Conservation (phyloP, 1,139 yeast genomes). For the Kodamaea suecica region DNA sequence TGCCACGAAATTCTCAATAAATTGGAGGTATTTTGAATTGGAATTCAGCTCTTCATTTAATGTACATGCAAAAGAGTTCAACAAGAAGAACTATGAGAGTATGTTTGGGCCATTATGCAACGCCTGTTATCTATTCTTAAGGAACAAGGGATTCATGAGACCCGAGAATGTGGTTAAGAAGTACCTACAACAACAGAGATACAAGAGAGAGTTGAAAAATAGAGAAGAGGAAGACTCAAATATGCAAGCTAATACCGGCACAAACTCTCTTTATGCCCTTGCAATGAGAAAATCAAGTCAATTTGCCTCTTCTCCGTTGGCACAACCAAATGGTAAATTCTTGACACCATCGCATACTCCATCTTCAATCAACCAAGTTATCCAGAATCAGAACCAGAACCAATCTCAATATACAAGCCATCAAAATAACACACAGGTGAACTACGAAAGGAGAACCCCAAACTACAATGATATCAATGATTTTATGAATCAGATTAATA, state of each 20-base stretch:
- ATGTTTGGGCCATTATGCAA: slow-evolving; percentile 53
- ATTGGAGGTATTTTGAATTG: slow-evolving; percentile 49
- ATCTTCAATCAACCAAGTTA: slow-evolving; percentile 29
- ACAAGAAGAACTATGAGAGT: slow-evolving; percentile 43
- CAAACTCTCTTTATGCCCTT: slow-evolving; percentile 16
- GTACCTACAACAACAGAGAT: slow-evolving; percentile 46
- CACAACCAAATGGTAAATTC: slow-evolving; percentile 27
- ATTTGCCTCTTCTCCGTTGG: slow-evolving; percentile 25
- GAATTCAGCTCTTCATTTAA: slow-evolving; percentile 29
- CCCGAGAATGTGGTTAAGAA: slow-evolving; percentile 49
- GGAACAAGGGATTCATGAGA: slow-evolving; percentile 51
- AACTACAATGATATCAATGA: slow-evolving; percentile 46
- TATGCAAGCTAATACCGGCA: slow-evolving; percentile 4
- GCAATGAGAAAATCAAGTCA: slow-evolving; percentile 21
- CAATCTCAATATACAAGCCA: slow-evolving; percentile 4
- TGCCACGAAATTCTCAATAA: slow-evolving; percentile 37
- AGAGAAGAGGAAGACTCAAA: slow-evolving; percentile 20
- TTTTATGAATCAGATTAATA: slow-evolving; percentile 46
- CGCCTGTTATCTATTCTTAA: slow-evolving; percentile 47
- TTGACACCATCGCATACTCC: slow-evolving; percentile 47
- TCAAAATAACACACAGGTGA: slow-evolving; percentile 11
- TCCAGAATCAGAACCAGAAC: slow-evolving; percentile 28
- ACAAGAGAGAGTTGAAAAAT: slow-evolving; percentile 33
- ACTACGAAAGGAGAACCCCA: slow-evolving; percentile 25
- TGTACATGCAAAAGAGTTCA: slow-evolving; percentile 32